Evolutionary conservation across 768 basidiomycete genomes (phyloP), one percentile per base, ranked within the genome.

Genomic region (Cyclocybe aegerita): DNA sequence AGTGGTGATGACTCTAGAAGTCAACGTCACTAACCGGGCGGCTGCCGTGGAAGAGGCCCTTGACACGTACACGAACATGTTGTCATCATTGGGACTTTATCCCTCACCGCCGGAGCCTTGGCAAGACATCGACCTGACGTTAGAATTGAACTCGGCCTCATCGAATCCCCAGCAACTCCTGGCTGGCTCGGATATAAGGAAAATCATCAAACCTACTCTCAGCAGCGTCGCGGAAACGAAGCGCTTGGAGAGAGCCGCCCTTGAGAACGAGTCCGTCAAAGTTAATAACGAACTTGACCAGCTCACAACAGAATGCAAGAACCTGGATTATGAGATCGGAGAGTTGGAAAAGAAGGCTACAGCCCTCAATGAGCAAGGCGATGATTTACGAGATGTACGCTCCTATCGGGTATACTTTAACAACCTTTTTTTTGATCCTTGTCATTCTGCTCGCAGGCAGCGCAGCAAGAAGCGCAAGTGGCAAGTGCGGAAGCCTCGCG

Each of bases 261-360:
- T 92, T 46, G 88, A 92, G 68, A 89, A 82, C 53, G 87, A 90
- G 54, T 79, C 82, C 39, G 88, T 94, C 55, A 82, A 80, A 58
- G 79, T 92, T 23, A 91, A 94, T 53, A 82, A 95, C 57, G 87
- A 90, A 53, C 79, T 92, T 8, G 93, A 96, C 61, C 80, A 87
- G 57, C 68, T 91, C 46, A 80, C 77, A 0, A 70, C 84, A 47
- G 85, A 89, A 53, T 90, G 88, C 61, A 92, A 95, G 65, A 88
- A 88, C 48, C 69, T 87, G 53, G 88, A 89, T 49, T 85, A 91
- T 60, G 90, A 93, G 55, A 80, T 88, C 16, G 74, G 70, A 41
- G 86, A 87, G 60, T 64, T 86, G 16, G 87, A 89, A 63, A 86
- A 86, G 66, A 88, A 90, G 65, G 85, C 86, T 8, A 74, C 71